Evolutionary conservation across 139 green algal genomes (phyloP), one percentile per base, ranked within the genome.

Genomic region (Chlamydomonas sphaeroides): DNA sequence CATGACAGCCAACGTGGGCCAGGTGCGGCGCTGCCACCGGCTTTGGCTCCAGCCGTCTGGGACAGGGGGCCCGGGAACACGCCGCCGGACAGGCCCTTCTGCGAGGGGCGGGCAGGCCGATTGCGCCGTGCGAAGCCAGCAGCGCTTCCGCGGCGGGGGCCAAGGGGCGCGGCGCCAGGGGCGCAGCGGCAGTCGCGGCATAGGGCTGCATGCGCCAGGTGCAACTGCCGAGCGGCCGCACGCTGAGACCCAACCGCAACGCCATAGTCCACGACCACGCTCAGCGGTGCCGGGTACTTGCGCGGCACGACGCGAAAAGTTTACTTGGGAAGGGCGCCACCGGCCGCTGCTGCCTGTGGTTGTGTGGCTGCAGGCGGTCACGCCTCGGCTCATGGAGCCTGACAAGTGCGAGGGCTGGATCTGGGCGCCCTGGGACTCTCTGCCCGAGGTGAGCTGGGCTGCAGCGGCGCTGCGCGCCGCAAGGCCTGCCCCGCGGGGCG

Each of bases 331-430:
- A n/a, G n/a, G n/a, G n/a, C n/a, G n/a, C n/a, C n/a, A n/a, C n/a
- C n/a, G n/a, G n/a, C n/a, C n/a, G n/a, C n/a, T n/a, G n/a, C n/a
- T n/a, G n/a, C n/a, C n/a, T n/a, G n/a, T n/a, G n/a, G n/a, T 15
- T 45, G 14, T 66, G 30, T 70, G 8, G 5, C 2, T 36, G 63
- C 62, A 83, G 74, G 71, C 4, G 3, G 56, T 38, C 53, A 53
- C 70, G 39, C 10, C 85, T 14, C 45, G 63, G 39, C 53, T 86
- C 11, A 69, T 74, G 75, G 86, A 89, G 80, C 80, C 80, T 11
- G 68, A 89, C 33, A 89, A 89, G 76, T 89, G 86, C 70, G 68
- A 77, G 10, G 75, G 72, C 5, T 89, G 86, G 86, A 42, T 63
- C 56, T 89, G 86, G 86, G 86, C 70, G 21, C 63, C 51, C 4